These are phyloP conservation scores for Cercospora sp. DNA, from an alignment of 2,329 filamentous ascomycete genomes.

Conservation along the genomic window DNA sequence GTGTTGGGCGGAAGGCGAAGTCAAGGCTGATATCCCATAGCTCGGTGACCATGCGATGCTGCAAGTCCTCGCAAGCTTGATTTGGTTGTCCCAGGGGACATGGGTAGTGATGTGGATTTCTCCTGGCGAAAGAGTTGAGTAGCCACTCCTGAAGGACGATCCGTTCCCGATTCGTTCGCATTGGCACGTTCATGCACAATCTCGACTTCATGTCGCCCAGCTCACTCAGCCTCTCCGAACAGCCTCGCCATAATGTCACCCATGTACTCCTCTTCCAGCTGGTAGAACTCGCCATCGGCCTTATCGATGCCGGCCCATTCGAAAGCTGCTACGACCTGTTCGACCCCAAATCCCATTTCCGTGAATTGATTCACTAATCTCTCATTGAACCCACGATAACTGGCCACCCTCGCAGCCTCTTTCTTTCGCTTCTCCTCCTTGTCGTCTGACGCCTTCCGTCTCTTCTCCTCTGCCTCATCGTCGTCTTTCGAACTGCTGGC, in stretches of 20 bases:
- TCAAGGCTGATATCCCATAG: neutral
- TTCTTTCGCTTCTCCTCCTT: constrained; percentile 58
- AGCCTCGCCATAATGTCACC: constrained; percentile 84
- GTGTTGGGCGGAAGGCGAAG: neutral
- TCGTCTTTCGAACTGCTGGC: constrained; percentile 29
- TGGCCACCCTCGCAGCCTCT: constrained; percentile 51
- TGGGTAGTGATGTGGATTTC: neutral
- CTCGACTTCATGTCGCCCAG: neutral
- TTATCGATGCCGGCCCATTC: constrained; percentile 77
- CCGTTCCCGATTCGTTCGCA: too few relatives aligned
- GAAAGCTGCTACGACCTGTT: constrained; percentile 83
- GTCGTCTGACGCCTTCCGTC: constrained; percentile 54
- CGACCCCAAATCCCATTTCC: constrained; percentile 87
- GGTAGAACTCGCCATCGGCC: constrained; percentile 75
- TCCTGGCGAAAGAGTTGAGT: neutral
- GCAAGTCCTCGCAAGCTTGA: neutral
- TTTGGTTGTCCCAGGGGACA: neutral
- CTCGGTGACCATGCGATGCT: neutral
- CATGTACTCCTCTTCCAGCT: constrained; percentile 86
- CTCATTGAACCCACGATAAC: constrained; percentile 83
- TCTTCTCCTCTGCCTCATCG: constrained; percentile 42
- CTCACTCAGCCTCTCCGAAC: constrained; percentile 62
- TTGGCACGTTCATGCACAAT: neutral
- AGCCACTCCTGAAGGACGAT: neutral
- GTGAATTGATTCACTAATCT: constrained; percentile 80